Percentiles rank a stretch among this genome's conserved stretches.
Evolutionary conservation across 2,329 filamentous ascomycete species (phyloP).

Genomic region (Diplodia seriata): DNA sequence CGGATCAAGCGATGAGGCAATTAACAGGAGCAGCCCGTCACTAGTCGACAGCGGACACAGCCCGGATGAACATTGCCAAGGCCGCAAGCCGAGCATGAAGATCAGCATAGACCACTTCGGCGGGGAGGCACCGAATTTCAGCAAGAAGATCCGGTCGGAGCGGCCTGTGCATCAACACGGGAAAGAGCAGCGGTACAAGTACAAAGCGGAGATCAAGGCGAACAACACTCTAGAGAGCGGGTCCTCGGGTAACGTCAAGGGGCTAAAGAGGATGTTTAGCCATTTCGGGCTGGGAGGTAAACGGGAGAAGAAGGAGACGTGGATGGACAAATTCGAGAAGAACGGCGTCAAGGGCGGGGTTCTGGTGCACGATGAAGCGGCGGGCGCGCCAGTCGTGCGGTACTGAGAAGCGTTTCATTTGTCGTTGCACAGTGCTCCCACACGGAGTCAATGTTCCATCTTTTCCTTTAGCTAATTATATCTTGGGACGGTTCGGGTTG

Average conservation of each 20-base stretch:
- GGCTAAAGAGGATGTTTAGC: conserved; percentile 45
- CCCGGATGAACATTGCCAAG: conserved; percentile 34
- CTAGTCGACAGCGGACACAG: conserved; percentile 30
- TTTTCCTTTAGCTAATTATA: background rate
- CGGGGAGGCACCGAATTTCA: conserved; percentile 40
- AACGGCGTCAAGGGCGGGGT: conserved; percentile 51
- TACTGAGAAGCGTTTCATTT: conserved; percentile 37
- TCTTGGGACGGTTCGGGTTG: background rate
- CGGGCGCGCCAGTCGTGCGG: conserved; percentile 43
- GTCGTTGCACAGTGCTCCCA: background rate
- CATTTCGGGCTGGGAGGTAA: conserved; percentile 37
- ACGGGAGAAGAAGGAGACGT: conserved; percentile 47
- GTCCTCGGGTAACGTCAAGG: conserved; percentile 16
- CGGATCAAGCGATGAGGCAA: conserved; percentile 37
- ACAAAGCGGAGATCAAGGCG: conserved; percentile 42
- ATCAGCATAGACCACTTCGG: conserved; percentile 40
- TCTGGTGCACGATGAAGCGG: conserved; percentile 42
- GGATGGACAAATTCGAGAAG: conserved; percentile 53
- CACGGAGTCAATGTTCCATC: background rate
- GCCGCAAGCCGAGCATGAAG: conserved; percentile 36
- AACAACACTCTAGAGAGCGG: conserved; percentile 40
- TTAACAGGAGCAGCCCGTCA: conserved; percentile 34
- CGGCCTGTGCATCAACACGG: conserved; percentile 34
- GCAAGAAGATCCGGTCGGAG: conserved; percentile 43
- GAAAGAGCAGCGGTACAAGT: conserved; percentile 35